Evolutionary conservation across 345 rosid genomes (phyloP).

Genomic region (Iberis pinnata): DNA sequence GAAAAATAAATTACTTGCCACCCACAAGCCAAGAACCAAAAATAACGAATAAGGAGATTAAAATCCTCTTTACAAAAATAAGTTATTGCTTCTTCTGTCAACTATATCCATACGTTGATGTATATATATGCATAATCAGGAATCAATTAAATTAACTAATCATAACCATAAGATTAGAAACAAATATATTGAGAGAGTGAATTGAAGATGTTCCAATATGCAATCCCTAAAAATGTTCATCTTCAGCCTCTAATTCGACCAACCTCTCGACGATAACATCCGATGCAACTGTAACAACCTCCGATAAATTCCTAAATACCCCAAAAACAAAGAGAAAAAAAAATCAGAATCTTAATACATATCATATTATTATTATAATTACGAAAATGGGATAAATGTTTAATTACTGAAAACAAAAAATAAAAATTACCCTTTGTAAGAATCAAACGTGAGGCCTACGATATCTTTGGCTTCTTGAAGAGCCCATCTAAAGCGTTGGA

Average conservation of each 20-base stretch:
- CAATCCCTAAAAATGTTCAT: constrained; percentile 8
- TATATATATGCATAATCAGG: constrained; percentile 22
- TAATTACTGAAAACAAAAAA: too few relatives aligned
- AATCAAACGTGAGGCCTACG: constrained; percentile 59
- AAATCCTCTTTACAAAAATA: neutral
- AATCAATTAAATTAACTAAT: constrained; percentile 19
- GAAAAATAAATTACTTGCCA: too few relatives aligned
- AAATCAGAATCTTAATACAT: too few relatives aligned
- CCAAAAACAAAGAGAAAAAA: neutral
- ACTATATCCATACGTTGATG: neutral
- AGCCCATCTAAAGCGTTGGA: constrained; percentile 49
- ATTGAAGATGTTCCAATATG: constrained; percentile 4
- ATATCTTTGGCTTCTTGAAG: constrained; percentile 61
- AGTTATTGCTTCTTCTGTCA: constrained; percentile 12
- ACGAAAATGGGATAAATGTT: too few relatives aligned
- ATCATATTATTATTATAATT: too few relatives aligned
- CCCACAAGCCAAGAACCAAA: too few relatives aligned
- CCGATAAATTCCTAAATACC: constrained; percentile 62
- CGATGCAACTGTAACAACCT: constrained; percentile 50
- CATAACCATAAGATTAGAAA: neutral
- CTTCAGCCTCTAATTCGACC: constrained; percentile 43
- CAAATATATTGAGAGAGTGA: too few relatives aligned
- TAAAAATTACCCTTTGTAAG: constrained; percentile 47
- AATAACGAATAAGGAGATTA: constrained; percentile 10
- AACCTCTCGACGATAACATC: constrained; percentile 52